A percentile compares a stretch with the other conserved stretches of the same genome.
These are phyloP conservation scores for Cenococcum geophilum DNA, from an alignment of 495 filamentous ascomycete genomes.

Conservation along the genomic window DNA sequence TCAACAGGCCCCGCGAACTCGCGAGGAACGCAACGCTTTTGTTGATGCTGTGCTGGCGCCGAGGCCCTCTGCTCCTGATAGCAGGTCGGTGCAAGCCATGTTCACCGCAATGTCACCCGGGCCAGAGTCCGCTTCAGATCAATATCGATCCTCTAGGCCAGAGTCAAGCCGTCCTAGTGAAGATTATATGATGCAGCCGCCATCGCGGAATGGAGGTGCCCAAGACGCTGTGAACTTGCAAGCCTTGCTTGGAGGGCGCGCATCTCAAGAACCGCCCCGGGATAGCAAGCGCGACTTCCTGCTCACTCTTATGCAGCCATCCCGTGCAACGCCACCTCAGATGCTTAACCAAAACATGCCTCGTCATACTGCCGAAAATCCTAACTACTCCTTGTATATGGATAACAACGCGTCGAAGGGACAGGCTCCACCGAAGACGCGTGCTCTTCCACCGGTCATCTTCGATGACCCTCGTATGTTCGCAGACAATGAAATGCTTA, in stretches of 20 bases:
- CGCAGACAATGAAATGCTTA: slow-evolving; percentile 18
- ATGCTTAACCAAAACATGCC: slow-evolving; percentile 27
- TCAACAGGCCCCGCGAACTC: slow-evolving; percentile 20
- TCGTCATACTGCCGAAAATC: slow-evolving; percentile 18
- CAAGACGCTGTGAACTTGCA: slow-evolving; percentile 26
- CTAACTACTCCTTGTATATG: slow-evolving; percentile 30
- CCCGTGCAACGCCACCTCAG: slow-evolving; percentile 26
- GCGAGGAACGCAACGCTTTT: slow-evolving; percentile 19
- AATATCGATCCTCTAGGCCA: slow-evolving; percentile 20
- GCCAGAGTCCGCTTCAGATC: slow-evolving; percentile 12
- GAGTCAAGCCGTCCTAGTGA: slow-evolving; percentile 25
- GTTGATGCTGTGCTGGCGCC: slow-evolving; percentile 25
- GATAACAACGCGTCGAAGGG: slow-evolving; percentile 29
- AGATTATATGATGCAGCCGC: slow-evolving; percentile 23
- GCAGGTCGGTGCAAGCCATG: slow-evolving; percentile 11
- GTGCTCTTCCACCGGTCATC: slow-evolving; percentile 28
- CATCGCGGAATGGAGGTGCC: slow-evolving; percentile 17
- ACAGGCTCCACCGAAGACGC: slow-evolving; percentile 31
- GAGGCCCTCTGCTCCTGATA: slow-evolving; percentile 15
- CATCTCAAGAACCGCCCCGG: slow-evolving; percentile 13
- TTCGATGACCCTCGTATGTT: slow-evolving; percentile 28
- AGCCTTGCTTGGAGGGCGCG: slow-evolving; percentile 17
- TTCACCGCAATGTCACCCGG: slow-evolving; percentile 24
- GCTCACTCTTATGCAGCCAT: slow-evolving; percentile 33
- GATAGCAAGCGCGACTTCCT: slow-evolving; percentile 34